Evolutionary conservation across 495 filamentous ascomycete genomes (phyloP).

Genomic region (Bathelium albidoporum): DNA sequence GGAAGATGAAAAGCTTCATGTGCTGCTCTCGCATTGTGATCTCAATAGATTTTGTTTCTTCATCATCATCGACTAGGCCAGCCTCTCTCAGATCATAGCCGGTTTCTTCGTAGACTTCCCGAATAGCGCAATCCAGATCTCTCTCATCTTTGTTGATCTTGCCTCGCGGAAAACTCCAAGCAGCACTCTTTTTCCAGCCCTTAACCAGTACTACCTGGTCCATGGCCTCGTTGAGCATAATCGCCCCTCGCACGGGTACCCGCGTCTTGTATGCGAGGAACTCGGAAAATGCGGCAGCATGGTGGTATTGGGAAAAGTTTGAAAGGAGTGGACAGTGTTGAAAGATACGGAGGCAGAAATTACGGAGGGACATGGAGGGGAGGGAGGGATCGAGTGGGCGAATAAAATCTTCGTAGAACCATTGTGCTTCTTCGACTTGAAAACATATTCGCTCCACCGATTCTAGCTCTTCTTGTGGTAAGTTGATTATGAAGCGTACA

Average conservation of each 20-base stretch:
- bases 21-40: slow-evolving; percentile 86
- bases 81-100: slow-evolving; percentile 70
- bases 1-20: slow-evolving; percentile 81
- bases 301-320: slow-evolving; percentile 62
- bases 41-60: slow-evolving; percentile 68
- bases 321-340: slow-evolving; percentile 83
- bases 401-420: slow-evolving; percentile 99
- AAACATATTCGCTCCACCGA: slow-evolving; percentile 92
- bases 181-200: slow-evolving; percentile 92
- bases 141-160: slow-evolving; percentile 97
- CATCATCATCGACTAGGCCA: slow-evolving; percentile 55
- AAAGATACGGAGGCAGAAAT: slow-evolving; percentile 80
- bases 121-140: slow-evolving; percentile 81
- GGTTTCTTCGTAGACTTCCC: slow-evolving; percentile 93
- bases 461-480: slow-evolving; percentile 79
- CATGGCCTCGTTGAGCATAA: slow-evolving; percentile 84
- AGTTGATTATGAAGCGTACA: slow-evolving; percentile 91
- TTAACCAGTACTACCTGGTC: slow-evolving; percentile 86
- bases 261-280: slow-evolving; percentile 90
- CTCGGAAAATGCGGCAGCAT: slow-evolving; percentile 71
- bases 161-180: slow-evolving; percentile 91
- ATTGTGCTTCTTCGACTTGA: slow-evolving; percentile 97
- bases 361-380: slow-evolving; percentile 71
- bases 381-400: slow-evolving; percentile 75
- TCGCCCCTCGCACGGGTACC: slow-evolving; percentile 86